These are phyloP conservation scores for Suillus weaverae DNA, from an alignment of 768 basidiomycete genomes.

Conservation along the genomic window DNA sequence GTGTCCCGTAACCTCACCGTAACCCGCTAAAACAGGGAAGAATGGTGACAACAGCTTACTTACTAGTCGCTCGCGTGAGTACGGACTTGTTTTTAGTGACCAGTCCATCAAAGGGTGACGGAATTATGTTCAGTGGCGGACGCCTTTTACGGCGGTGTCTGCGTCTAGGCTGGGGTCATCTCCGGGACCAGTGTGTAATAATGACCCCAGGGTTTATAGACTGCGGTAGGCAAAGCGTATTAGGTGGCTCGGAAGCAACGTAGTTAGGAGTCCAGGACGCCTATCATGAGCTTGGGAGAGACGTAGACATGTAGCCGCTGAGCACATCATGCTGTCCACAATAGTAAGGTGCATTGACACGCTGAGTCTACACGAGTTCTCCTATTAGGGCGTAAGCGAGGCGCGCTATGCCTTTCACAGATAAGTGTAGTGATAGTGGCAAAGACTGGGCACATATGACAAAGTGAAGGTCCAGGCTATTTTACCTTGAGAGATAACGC, in stretches of 20 bases:
- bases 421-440: constrained; percentile 4
- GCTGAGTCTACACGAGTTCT: constrained; percentile 3
- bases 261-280: constrained; percentile 1
- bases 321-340: neutral
- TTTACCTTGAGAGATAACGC: neutral
- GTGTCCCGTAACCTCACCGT: neutral
- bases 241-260: neutral
- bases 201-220: neutral
- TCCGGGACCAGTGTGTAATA: neutral
- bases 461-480: neutral
- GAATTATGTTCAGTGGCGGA: neutral
- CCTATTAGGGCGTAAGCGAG: constrained; percentile 5
- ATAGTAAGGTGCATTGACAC: neutral
- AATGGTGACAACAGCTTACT: neutral
- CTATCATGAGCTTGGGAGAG: constrained; percentile 3
- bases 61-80: neutral
- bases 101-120: neutral
- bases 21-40: neutral
- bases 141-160: constrained; percentile 3
- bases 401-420: neutral
- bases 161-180: constrained; percentile 3
- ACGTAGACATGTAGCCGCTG: neutral
- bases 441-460: neutral
- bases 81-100: neutral
- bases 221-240: neutral